Conservation (phyloP, 305 asterid species). For the Fraxinus albicans region DNA sequence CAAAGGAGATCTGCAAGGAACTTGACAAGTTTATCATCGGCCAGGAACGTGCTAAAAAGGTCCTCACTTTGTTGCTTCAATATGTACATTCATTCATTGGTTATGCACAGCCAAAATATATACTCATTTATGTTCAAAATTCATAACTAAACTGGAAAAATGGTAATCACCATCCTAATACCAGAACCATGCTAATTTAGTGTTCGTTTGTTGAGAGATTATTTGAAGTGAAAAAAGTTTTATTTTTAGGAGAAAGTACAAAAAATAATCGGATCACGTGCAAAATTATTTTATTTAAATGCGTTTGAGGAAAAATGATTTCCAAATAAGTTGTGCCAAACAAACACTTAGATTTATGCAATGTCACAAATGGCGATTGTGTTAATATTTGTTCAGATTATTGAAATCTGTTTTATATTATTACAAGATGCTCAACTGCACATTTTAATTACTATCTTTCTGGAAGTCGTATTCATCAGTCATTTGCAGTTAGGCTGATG, state of each 20-base stretch:
- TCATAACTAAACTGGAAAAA: background rate
- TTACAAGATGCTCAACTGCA: background rate
- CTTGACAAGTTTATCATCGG: conserved; percentile 91
- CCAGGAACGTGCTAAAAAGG: conserved; percentile 92
- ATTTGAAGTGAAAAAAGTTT: no score
- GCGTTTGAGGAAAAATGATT: background rate
- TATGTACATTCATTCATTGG: background rate
- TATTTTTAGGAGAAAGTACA: conserved; percentile 22
- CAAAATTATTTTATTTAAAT: no score
- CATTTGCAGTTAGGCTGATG: conserved; percentile 1
- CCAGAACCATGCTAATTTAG: conserved; percentile 19
- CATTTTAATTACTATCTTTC: background rate
- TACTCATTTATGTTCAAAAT: background rate
- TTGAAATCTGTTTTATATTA: background rate
- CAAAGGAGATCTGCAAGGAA: conserved; percentile 85
- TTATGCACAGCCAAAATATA: background rate
- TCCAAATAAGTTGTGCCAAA: background rate
- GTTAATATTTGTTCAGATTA: background rate
- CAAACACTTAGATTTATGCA: background rate
- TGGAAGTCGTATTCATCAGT: background rate
- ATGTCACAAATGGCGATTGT: conserved; percentile 11
- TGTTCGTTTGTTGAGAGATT: conserved; percentile 27
- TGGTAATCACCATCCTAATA: background rate
- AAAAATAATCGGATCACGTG: no score
- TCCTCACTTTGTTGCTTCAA: conserved; percentile 18